These are phyloP conservation scores for Quercus lobata DNA, from an alignment of 331 rosid genomes.

Conservation along the genomic window DNA sequence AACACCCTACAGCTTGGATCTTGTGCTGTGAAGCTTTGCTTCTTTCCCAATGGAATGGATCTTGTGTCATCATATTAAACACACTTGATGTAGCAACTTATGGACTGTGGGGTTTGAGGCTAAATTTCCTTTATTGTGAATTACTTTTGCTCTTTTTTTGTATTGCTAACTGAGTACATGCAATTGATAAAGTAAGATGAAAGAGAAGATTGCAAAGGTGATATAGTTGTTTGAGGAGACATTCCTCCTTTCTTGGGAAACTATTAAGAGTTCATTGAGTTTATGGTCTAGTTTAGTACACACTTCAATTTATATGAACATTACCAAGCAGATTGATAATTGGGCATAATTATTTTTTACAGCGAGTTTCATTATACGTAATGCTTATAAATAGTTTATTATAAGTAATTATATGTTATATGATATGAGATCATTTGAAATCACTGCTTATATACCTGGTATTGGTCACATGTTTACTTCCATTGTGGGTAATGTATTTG, in stretches of 20 bases:
- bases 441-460: too few relatives aligned
- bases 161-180: background rate
- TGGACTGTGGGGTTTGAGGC: background rate
- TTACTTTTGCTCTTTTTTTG: background rate
- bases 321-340: constrained; percentile 12
- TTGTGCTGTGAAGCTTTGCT: background rate
- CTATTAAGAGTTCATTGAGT: background rate
- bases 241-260: background rate
- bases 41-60: background rate
- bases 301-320: background rate
- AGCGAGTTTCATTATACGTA: too few relatives aligned
- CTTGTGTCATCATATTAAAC: background rate
- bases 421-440: too few relatives aligned
- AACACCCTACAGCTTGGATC: background rate
- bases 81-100: background rate
- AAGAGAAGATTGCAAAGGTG: constrained; percentile 5
- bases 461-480: too few relatives aligned
- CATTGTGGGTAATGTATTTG: too few relatives aligned
- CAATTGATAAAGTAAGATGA: constrained; percentile 6
- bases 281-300: constrained; percentile 6
- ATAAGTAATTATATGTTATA: too few relatives aligned
- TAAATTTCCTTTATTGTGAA: background rate
- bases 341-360: background rate
- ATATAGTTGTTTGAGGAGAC: background rate
- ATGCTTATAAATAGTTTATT: too few relatives aligned